Evolutionary conservation across 1,139 yeast species (phyloP).

Genomic region (Pichia norvegensis): DNA sequence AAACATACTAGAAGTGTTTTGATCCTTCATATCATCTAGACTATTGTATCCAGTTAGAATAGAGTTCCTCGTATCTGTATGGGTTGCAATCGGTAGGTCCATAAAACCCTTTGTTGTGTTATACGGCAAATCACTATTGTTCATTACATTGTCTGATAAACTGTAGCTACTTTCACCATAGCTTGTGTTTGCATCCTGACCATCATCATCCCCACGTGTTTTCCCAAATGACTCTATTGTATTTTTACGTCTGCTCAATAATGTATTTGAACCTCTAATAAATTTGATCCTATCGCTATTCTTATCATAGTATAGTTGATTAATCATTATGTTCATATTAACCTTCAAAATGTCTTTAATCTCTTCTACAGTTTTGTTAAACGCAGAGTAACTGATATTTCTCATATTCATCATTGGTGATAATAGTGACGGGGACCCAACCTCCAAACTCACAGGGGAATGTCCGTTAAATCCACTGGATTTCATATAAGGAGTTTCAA

Average conservation of each 20-base stretch:
- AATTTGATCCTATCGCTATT: conserved; percentile 16
- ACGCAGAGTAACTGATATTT: conserved; percentile 7
- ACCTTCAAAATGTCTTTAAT: conserved; percentile 22
- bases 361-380: conserved; percentile 20
- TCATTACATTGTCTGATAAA: neutral
- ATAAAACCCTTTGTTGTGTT: conserved; percentile 6
- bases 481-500: conserved; percentile 20
- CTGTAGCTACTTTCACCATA: neutral
- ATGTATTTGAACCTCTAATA: conserved; percentile 13
- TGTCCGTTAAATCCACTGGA: conserved; percentile 12
- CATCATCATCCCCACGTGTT: neutral
- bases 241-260: conserved; percentile 10
- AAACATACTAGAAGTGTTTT: neutral
- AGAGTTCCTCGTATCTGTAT: conserved; percentile 6
- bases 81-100: conserved; percentile 13
- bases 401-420: conserved; percentile 16
- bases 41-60: neutral
- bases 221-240: conserved; percentile 9
- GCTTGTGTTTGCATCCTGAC: neutral
- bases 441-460: conserved; percentile 15
- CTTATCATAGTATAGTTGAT: conserved; percentile 23
- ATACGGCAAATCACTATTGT: conserved; percentile 1
- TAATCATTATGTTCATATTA: conserved; percentile 22
- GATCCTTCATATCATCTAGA: neutral
- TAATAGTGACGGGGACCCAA: conserved; percentile 17